A percentile compares a stretch with the other conserved stretches of the same genome.
These are phyloP conservation scores for Leccinum incarnatum DNA, from an alignment of 768 basidiomycete species.

Conservation along the genomic window DNA sequence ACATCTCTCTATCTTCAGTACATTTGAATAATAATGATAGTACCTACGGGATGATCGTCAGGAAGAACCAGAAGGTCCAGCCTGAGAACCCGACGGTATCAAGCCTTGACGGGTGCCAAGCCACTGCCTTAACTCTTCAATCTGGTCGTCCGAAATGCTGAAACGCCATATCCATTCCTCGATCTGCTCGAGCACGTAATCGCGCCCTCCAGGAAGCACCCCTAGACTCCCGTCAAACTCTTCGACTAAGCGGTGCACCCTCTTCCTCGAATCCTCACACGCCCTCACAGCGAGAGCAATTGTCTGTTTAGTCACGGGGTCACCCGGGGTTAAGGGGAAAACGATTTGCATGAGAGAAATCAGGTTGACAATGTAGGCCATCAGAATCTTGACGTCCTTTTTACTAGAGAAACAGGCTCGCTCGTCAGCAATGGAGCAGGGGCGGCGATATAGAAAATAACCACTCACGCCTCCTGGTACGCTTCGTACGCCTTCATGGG, in stretches of 20 bases:
- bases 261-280: neutral
- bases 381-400: constrained; percentile 11
- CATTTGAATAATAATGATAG: no score
- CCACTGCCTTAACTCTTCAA: neutral
- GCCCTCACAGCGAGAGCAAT: neutral
- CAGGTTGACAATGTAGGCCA: constrained; percentile 14
- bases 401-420: neutral
- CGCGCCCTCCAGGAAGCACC: constrained; percentile 1
- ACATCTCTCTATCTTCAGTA: neutral
- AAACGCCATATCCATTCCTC: constrained; percentile 14
- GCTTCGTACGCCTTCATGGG: neutral
- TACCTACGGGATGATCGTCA: neutral
- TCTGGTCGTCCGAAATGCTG: constrained; percentile 8
- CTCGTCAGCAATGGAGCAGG: neutral
- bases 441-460: neutral
- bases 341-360: constrained; percentile 16
- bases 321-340: constrained; percentile 1
- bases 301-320: neutral
- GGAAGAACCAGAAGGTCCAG: neutral
- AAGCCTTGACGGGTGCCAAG: neutral
- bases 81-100: neutral
- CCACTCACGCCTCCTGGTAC: constrained; percentile 11
- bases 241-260: neutral
- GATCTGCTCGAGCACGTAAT: constrained; percentile 12
- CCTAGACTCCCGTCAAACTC: constrained; percentile 3